Evolutionary conservation across 2,329 filamentous ascomycete species (phyloP).

Genomic region (Metarhizium album): DNA sequence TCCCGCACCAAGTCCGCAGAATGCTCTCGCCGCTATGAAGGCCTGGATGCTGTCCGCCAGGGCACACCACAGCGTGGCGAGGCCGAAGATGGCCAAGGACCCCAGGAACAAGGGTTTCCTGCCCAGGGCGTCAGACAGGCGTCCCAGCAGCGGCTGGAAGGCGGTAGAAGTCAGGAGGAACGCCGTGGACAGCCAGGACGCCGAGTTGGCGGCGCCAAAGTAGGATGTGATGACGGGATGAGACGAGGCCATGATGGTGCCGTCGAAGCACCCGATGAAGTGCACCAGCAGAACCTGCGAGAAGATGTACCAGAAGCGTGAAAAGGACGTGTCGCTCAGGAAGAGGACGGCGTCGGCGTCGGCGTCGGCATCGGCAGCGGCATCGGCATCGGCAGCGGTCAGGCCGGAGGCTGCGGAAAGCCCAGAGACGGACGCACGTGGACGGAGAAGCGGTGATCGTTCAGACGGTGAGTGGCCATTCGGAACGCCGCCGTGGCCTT

Average conservation of each 20-base stretch:
- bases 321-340: conserved; percentile 34
- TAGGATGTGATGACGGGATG: conserved; percentile 76
- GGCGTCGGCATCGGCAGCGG: too few species aligned
- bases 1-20: conserved; percentile 64
- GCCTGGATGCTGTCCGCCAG: conserved; percentile 55
- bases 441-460: conserved; percentile 15
- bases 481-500: neutral
- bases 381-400: conserved; percentile 1
- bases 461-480: conserved; percentile 8
- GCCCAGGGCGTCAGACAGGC: conserved; percentile 64
- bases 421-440: conserved; percentile 2
- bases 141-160: conserved; percentile 64
- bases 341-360: conserved; percentile 17
- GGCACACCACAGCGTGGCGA: conserved; percentile 59
- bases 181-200: conserved; percentile 72
- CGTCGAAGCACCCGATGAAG: conserved; percentile 58
- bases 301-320: conserved; percentile 54
- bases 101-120: conserved; percentile 56
- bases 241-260: conserved; percentile 70
- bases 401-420: conserved; percentile 4
- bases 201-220: conserved; percentile 66
- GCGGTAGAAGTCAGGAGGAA: conserved; percentile 69
- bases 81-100: conserved; percentile 49
- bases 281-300: conserved; percentile 44
- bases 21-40: conserved; percentile 59